Evolutionary conservation across 2,329 filamentous ascomycete species (phyloP).

Genomic region (Rutstroemia sp.): DNA sequence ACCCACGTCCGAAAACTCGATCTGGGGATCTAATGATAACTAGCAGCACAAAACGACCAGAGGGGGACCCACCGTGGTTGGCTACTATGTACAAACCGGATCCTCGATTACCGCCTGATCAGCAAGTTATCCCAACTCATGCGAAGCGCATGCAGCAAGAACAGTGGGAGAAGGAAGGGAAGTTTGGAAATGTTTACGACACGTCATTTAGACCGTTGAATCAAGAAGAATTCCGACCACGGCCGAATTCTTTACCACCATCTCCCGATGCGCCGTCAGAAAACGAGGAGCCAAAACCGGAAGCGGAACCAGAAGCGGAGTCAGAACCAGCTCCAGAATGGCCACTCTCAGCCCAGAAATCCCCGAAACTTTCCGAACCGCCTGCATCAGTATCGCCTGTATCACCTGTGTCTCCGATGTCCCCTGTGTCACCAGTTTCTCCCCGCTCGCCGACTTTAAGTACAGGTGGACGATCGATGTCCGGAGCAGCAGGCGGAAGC

Average conservation of each 20-base stretch:
- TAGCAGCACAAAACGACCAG: constrained; percentile 55
- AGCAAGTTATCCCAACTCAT: constrained; percentile 92
- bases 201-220: constrained; percentile 80
- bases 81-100: constrained; percentile 93
- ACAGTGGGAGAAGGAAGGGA: constrained; percentile 89
- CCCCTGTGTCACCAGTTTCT: neutral
- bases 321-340: constrained; percentile 40
- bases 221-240: constrained; percentile 55
- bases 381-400: neutral
- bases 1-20: constrained; percentile 53
- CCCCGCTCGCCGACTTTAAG: constrained; percentile 43
- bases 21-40: constrained; percentile 45
- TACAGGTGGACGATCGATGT: constrained; percentile 34
- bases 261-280: constrained; percentile 12
- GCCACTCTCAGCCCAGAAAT: constrained; percentile 42
- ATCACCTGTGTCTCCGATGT: neutral
- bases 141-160: constrained; percentile 87
- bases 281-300: constrained; percentile 22
- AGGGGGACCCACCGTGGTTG: constrained; percentile 95
- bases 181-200: constrained; percentile 78
- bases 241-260: constrained; percentile 47
- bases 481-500: constrained; percentile 32
- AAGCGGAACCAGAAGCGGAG: constrained; percentile 17
- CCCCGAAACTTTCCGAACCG: neutral
- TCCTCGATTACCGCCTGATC: constrained; percentile 84